Evolutionary conservation across 73 alveolate genomes (phyloP), one percentile per base, ranked within the genome.

Genomic region (Paramecium sonneborni): DNA sequence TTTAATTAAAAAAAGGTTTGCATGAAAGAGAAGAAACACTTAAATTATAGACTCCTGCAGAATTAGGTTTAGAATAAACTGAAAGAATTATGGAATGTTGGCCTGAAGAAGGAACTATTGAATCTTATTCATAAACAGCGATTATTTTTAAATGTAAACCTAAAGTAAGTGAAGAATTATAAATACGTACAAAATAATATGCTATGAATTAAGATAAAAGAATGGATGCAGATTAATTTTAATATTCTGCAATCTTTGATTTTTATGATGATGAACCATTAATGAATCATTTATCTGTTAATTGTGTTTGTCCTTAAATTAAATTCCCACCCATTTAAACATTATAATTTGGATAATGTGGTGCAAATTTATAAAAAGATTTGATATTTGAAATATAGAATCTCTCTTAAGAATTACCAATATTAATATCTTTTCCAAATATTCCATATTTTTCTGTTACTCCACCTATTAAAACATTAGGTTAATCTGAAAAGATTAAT

Each of bases 71-170:
- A 76, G 99, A 98, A 76, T 94, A 96, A 88, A 97, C 99, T 0
- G 98, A 97, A 90, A 95, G 99, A 88, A 97, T 98, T 30, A 94
- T 98, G 95, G 96, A 97, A 57, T 95, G 99, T 20, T 98, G 97
- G 76, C 99, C 99, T 1, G 92, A 95, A 56, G 95, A 93, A 76
- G 99, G 99, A 30, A 93, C 90, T 32, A 97, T 98, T 9, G 97
- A 96, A 23, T 96, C 99, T n/a, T 97, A 97, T 90, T 92, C 98
- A 58, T 97, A 98, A 76, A 93, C 96, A 46, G 97, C 98, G 1
- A 92, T 98, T 14, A 92, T 91, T 68, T 98, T 98, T 89, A 92
- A 95, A 79, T 98, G 99, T 85, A 88, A 92, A 46, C 93, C 97
- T 12, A 92, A 94, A 48, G 95, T 92, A 41, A 88, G 85, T 28